Evolutionary conservation across 306 rosid genomes (phyloP).

Genomic region (Quercus gilva): DNA sequence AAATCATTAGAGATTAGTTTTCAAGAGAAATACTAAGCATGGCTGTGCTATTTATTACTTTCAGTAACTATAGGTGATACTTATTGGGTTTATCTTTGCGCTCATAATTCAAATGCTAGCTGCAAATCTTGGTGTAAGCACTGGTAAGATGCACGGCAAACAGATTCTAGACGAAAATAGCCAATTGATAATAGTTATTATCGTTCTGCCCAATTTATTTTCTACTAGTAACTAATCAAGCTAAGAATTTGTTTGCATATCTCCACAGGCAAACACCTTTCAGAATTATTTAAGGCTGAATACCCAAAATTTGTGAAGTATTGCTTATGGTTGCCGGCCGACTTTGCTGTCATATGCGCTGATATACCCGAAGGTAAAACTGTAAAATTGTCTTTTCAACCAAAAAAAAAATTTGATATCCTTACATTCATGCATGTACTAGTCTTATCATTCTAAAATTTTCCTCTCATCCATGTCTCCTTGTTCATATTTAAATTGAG

Average conservation of each 20-base stretch:
- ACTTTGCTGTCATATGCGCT: slow-evolving; percentile 80
- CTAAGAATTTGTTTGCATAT: not conserved
- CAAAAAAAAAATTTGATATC: no score
- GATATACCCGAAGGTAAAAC: slow-evolving; percentile 84
- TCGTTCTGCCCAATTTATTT: not conserved
- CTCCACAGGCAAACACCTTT: slow-evolving; percentile 70
- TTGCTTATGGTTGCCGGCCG: slow-evolving; percentile 86
- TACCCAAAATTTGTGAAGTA: slow-evolving; percentile 67
- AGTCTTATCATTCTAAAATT: no score
- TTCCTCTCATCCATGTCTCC: no score
- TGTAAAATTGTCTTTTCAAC: no score
- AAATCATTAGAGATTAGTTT: not conserved
- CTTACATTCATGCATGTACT: no score
- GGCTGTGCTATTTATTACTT: not conserved
- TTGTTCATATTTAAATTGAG: no score
- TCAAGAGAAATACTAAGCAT: no score
- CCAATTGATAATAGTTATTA: not conserved
- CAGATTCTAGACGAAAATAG: not conserved
- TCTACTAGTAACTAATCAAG: not conserved
- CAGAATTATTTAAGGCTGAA: slow-evolving; percentile 80
- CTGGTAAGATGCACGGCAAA: slow-evolving; percentile 39
- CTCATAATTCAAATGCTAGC: slow-evolving; percentile 86
- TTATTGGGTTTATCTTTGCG: slow-evolving; percentile 75
- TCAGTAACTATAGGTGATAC: slow-evolving; percentile 90
- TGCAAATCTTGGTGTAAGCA: slow-evolving; percentile 85